Evolutionary conservation across 495 filamentous ascomycete genomes (phyloP), one percentile per base, ranked within the genome.

Genomic region (Lasiosphaeria ovina): DNA sequence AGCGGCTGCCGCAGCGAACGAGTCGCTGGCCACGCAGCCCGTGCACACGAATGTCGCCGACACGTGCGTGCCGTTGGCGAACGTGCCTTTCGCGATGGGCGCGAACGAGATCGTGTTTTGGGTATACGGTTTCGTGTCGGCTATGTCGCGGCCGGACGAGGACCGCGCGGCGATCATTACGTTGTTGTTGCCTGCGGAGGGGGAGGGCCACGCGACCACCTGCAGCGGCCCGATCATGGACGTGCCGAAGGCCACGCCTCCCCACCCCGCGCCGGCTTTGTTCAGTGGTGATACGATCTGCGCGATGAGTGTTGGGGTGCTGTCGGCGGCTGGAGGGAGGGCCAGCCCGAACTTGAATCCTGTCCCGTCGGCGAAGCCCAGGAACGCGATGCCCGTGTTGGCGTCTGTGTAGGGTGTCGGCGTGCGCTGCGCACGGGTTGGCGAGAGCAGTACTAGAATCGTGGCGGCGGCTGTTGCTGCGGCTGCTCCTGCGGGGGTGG

Each of bases 301-400:
- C n/a, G 62, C 58, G 55, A 74, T 68, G 33, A 69, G 59, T 0
- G 24, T 24, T 0, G 24, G 24, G 63, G 75, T 72, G 48, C 62
- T 53, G 54, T 50, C 32, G 49, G 59, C 36, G 17, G 31, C 31
- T 3, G 57, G 17, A 10, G 71, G 71, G 12, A 71, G 45, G 24
- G 66, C 59, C 11, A 74, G 56, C 35, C 65, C 72, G 49, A 74
- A 71, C 35, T 35, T 56, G 66, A 59, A 74, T 33, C 58, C 61
- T 9, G 57, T 55, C 3, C 35, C 9, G n/a, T 33, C 47, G 50
- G 48, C 38, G 51, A 63, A 61, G 54, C 68, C 68, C 56, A 31
- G 35, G 56, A 72, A 67, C 50, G 59, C 51, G 55, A 69, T 67
- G 17, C 58, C 62, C 3, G 67, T 72, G 45, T 54, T 12, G 60